A percentile compares a stretch with the other conserved stretches of the same genome.
Conservation (phyloP, 345 rosid genomes). For the Xanthoceras sorbifolium region DNA sequence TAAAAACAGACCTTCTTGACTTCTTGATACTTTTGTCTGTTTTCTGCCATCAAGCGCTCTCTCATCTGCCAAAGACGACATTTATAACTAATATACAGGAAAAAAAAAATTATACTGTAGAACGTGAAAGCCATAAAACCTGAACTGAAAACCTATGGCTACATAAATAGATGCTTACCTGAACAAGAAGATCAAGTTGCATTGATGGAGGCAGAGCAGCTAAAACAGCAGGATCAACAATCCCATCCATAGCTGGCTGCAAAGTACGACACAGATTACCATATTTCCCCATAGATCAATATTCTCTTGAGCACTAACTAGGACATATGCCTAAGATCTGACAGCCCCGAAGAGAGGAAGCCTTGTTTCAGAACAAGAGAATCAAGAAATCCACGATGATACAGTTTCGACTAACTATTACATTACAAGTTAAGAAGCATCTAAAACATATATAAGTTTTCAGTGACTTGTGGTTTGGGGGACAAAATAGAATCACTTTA, state of each 20-base stretch:
- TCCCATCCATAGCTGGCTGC: constrained; percentile 47
- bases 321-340: background rate
- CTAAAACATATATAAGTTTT: background rate
- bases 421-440: constrained; percentile 5
- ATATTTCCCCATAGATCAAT: background rate
- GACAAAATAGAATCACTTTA: background rate
- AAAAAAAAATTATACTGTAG: background rate
- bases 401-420: background rate
- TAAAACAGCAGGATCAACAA: constrained; percentile 47
- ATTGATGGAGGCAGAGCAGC: constrained; percentile 55
- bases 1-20: constrained; percentile 76
- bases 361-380: background rate
- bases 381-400: background rate
- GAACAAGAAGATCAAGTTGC: constrained; percentile 52
- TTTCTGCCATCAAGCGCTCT: constrained; percentile 95
- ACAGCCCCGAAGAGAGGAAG: background rate
- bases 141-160: constrained; percentile 15
- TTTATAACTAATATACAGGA: constrained; percentile 14
- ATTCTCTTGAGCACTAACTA: background rate
- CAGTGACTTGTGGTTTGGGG: background rate
- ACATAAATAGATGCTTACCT: constrained; percentile 24
- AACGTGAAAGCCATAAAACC: constrained; percentile 15
- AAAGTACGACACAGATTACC: constrained; percentile 15
- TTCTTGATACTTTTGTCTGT: constrained; percentile 91
- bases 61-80: constrained; percentile 63